phyloP scores from a whole-genome alignment of 129 eudicot species.

The Gnaphalium uliginosum region DNA sequence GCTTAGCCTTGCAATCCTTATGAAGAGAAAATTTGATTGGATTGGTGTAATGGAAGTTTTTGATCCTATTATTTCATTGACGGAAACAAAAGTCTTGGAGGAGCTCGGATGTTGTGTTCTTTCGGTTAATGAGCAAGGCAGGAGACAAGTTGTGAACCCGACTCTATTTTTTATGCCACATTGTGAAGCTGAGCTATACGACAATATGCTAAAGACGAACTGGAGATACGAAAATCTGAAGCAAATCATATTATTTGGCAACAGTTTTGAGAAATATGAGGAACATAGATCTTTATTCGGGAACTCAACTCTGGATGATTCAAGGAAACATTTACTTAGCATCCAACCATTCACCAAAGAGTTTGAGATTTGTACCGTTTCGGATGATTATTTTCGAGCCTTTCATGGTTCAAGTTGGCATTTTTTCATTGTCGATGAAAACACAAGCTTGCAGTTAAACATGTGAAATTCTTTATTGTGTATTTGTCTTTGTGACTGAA shows the following conservation, averaged over 20 bases:
- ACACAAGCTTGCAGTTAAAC: not conserved
- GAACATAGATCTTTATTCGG: not conserved
- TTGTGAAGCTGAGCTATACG: not conserved
- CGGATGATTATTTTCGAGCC: constrained; percentile 1
- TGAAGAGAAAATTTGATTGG: not conserved
- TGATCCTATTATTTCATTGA: not conserved
- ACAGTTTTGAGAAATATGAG: constrained; percentile 1
- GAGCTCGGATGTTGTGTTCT: not conserved
- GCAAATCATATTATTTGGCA: not conserved
- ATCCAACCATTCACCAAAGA: not conserved
- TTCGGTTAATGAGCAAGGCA: not conserved
- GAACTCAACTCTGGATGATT: not conserved
- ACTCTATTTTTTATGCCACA: not conserved
- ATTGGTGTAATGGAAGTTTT: not conserved
- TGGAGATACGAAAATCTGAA: not conserved
- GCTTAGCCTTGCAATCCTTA: not conserved
- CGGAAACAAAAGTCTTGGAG: not conserved
- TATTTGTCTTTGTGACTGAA: not conserved
- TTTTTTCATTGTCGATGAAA: not conserved
- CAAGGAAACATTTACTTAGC: not conserved
- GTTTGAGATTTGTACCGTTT: not conserved
- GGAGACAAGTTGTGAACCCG: not conserved
- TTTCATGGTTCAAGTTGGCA: constrained; percentile 2
- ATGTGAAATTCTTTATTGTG: not conserved
- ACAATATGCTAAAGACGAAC: not conserved